phyloP scores from a whole-genome alignment of 805 yeast species.

The Saccharomycopsis sp. region DNA sequence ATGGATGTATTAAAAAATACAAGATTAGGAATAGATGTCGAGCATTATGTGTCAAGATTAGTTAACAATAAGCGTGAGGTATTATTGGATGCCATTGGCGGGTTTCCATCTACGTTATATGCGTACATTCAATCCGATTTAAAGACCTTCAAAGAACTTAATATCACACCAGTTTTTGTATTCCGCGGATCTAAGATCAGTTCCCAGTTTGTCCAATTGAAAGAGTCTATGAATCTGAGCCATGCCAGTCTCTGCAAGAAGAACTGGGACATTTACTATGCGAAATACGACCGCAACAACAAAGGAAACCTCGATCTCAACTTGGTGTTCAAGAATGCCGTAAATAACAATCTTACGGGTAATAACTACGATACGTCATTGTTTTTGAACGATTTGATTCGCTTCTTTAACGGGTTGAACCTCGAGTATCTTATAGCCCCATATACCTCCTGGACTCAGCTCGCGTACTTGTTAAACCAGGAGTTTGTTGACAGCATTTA shows the following conservation, averaged over 20 bases:
- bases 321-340: neutral
- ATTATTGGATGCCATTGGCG: conserved; percentile 71
- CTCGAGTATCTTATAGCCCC: conserved; percentile 77
- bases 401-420: conserved; percentile 46
- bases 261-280: conserved; percentile 41
- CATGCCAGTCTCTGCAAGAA: conserved; percentile 23
- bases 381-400: conserved; percentile 49
- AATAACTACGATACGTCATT: conserved; percentile 41
- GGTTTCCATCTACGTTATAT: conserved; percentile 61
- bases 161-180: conserved; percentile 74
- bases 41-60: neutral
- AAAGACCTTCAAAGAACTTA: conserved; percentile 48
- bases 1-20: conserved; percentile 8
- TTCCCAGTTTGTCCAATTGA: conserved; percentile 26
- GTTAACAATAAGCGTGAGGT: conserved; percentile 59
- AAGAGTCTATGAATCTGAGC: conserved; percentile 19
- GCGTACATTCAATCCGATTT: conserved; percentile 56
- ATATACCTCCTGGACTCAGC: conserved; percentile 70
- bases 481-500: conserved; percentile 64
- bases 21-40: conserved; percentile 16
- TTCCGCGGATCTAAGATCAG: conserved; percentile 58
- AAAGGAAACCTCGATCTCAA: neutral
- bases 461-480: conserved; percentile 58
- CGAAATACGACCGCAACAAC: conserved; percentile 14
- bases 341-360: neutral